Percentiles rank a stretch among this genome's conserved stretches.
Conservation (phyloP, 768 basidiomycete species). For the Lentinus tigrinus region DNA sequence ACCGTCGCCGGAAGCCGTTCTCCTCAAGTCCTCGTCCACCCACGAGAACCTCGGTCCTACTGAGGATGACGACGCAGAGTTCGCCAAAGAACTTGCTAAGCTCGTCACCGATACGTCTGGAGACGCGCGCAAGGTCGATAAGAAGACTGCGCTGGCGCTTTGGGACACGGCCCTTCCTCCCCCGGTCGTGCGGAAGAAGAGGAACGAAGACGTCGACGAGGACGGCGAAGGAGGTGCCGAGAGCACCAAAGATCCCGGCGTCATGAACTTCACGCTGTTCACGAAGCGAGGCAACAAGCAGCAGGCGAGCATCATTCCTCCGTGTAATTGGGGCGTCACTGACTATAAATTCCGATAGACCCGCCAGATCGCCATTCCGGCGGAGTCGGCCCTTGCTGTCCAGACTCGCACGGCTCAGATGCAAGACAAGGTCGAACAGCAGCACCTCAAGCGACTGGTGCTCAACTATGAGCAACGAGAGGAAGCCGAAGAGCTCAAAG, state of each 20-base stretch:
- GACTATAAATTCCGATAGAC: constrained; percentile 42
- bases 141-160: constrained; percentile 79
- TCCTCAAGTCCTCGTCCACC: constrained; percentile 54
- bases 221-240: constrained; percentile 39
- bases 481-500: constrained; percentile 81
- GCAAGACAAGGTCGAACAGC: constrained; percentile 94
- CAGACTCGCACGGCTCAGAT: constrained; percentile 90
- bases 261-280: constrained; percentile 92
- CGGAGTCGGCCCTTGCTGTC: constrained; percentile 83
- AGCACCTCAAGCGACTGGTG: constrained; percentile 94
- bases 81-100: constrained; percentile 93
- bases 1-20: constrained; percentile 79
- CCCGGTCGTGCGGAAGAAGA: constrained; percentile 64
- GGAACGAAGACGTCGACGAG: constrained; percentile 56
- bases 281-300: constrained; percentile 93
- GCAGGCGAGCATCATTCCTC: constrained; percentile 51
- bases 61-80: constrained; percentile 89
- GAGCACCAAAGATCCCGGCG: constrained; percentile 31
- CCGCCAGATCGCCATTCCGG: constrained; percentile 86
- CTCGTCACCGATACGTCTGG: constrained; percentile 86
- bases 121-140: constrained; percentile 84
- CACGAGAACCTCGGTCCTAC: constrained; percentile 80
- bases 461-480: constrained; percentile 89
- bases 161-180: constrained; percentile 88
- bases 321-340: not conserved